A percentile compares a stretch with the other conserved stretches of the same genome.
Evolutionary conservation across 352 stramenopile species (phyloP).

Genomic region (Globisporangium middletonii): DNA sequence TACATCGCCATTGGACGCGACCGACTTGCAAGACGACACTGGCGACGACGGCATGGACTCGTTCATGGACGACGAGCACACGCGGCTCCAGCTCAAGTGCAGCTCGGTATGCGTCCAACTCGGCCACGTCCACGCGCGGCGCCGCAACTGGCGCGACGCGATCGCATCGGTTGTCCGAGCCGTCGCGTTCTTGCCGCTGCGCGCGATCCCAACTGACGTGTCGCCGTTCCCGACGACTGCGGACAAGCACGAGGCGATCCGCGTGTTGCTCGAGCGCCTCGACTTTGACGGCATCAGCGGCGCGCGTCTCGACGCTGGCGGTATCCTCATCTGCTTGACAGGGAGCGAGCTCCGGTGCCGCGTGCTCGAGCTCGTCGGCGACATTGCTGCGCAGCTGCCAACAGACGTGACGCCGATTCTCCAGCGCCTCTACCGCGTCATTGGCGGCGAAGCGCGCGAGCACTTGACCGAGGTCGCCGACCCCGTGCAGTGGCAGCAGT

Average conservation of each 20-base stretch:
- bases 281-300: constrained; percentile 63
- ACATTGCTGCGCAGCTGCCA: constrained; percentile 54
- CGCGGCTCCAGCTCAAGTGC: constrained; percentile 67
- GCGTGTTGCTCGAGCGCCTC: constrained; percentile 39
- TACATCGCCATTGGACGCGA: background rate
- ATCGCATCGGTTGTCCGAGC: constrained; percentile 41
- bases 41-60: constrained; percentile 32
- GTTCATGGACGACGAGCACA: constrained; percentile 79
- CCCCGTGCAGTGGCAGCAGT: background rate
- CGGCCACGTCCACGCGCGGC: constrained; percentile 29
- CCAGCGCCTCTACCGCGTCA: constrained; percentile 29
- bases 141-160: constrained; percentile 29
- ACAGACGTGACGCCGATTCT: constrained; percentile 15
- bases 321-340: constrained; percentile 35
- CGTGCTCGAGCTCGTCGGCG: constrained; percentile 57
- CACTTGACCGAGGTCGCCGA: constrained; percentile 9
- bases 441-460: constrained; percentile 42
- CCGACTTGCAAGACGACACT: constrained; percentile 19
- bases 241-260: constrained; percentile 20
- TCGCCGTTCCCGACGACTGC: constrained; percentile 17
- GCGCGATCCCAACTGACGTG: constrained; percentile 27
- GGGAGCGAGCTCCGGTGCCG: constrained; percentile 50
- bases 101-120: constrained; percentile 67
- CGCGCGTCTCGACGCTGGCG: constrained; percentile 6
- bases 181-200: constrained; percentile 32